A percentile compares a stretch with the other conserved stretches of the same genome.
Evolutionary conservation across 2,329 filamentous ascomycete species (phyloP).

Genomic region (Aspergillus sp.): DNA sequence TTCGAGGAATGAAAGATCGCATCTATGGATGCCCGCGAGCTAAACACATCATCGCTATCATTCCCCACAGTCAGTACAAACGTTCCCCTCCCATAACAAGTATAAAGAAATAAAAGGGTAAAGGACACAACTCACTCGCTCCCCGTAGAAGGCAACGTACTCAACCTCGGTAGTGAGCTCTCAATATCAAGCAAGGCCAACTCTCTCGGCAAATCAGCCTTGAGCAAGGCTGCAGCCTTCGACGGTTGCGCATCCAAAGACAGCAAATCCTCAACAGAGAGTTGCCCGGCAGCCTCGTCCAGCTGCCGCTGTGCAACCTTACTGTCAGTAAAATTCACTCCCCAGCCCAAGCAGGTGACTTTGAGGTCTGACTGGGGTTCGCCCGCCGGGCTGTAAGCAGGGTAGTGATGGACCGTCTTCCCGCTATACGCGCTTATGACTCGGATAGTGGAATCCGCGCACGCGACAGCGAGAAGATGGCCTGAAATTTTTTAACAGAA

Average conservation of each 20-base stretch:
- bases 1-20: conserved; percentile 65
- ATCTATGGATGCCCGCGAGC: conserved; percentile 67
- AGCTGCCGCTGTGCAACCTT: conserved; percentile 45
- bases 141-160: conserved; percentile 64
- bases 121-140: conserved; percentile 49
- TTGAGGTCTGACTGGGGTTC: conserved; percentile 20
- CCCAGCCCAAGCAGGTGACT: conserved; percentile 55
- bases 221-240: conserved; percentile 37
- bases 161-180: conserved; percentile 72
- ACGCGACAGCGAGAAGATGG: conserved; percentile 77
- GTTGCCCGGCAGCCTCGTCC: conserved; percentile 30
- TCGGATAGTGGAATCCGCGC: conserved; percentile 76
- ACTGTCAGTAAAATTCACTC: conserved; percentile 55
- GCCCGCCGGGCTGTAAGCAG: conserved; percentile 25
- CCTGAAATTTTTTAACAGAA: conserved; percentile 20
- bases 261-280: conserved; percentile 45
- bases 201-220: conserved; percentile 67
- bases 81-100: not conserved
- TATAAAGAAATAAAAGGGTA: not conserved
- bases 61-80: conserved; percentile 5
- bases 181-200: conserved; percentile 75
- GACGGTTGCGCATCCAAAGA: conserved; percentile 38
- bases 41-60: conserved; percentile 61
- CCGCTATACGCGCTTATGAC: conserved; percentile 77
- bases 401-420: conserved; percentile 74